phyloP scores from a whole-genome alignment of 2,329 filamentous ascomycete species.

The Pezizomycotina sp. region DNA sequence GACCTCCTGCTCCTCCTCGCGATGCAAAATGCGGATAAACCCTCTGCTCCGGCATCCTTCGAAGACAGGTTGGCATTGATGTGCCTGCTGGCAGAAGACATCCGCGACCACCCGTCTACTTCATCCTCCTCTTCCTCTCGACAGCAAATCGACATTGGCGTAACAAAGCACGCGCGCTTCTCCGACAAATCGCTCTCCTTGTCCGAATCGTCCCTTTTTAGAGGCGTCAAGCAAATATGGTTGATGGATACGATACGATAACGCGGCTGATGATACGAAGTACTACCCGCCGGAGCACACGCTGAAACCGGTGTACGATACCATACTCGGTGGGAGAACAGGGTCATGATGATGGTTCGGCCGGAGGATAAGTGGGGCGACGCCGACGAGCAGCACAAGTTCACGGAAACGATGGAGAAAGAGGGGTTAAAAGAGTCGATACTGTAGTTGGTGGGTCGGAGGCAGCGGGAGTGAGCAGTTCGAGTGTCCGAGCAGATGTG shows the following conservation, averaged over 20 bases:
- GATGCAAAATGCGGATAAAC: slow-evolving; percentile 15
- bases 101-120: neutral
- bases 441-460: slow-evolving; percentile 1
- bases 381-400: slow-evolving; percentile 1
- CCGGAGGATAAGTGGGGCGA: slow-evolving; percentile 5
- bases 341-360: slow-evolving; percentile 9
- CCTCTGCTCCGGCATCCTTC: slow-evolving; percentile 7
- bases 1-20: slow-evolving; percentile 11
- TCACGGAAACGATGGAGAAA: slow-evolving; percentile 1
- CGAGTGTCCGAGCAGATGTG: slow-evolving; percentile 3
- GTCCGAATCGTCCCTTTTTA: neutral
- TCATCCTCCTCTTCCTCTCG: no score
- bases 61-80: slow-evolving; percentile 17
- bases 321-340: slow-evolving; percentile 7
- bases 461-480: slow-evolving; percentile 8
- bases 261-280: slow-evolving; percentile 9
- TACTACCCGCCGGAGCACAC: slow-evolving; percentile 16
- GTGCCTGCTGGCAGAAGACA: slow-evolving; percentile 17
- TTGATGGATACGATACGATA: neutral
- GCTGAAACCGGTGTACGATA: slow-evolving; percentile 3
- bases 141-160: slow-evolving; percentile 8
- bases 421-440: slow-evolving; percentile 3
- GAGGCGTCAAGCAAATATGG: neutral
- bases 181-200: slow-evolving; percentile 13
- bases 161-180: slow-evolving; percentile 13